Conservation (phyloP, 106 monocot species). For the Triglochin maritima region DNA sequence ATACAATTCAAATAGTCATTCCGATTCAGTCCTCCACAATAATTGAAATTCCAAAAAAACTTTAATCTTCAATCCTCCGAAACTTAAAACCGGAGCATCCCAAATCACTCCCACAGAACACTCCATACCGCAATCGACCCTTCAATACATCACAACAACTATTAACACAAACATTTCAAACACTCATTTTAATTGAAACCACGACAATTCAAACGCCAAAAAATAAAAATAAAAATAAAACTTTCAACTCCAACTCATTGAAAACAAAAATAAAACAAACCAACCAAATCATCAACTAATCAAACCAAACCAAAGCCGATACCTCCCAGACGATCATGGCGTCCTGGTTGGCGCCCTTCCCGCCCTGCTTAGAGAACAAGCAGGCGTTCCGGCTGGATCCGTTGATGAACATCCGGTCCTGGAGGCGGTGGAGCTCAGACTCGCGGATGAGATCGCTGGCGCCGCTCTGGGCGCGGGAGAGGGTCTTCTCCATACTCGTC, state of each 20-base stretch:
- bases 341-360: conserved; percentile 71
- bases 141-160: no score
- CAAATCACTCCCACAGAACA: no score
- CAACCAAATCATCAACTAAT: background rate
- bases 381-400: conserved; percentile 47
- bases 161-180: no score
- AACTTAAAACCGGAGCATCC: no score
- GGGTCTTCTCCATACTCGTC: background rate
- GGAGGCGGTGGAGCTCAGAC: conserved; percentile 38
- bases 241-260: background rate
- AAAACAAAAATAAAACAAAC: background rate
- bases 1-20: no score
- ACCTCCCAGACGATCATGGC: conserved; percentile 83
- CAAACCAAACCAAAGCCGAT: background rate
- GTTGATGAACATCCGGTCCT: conserved; percentile 43
- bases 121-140: no score
- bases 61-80: no score
- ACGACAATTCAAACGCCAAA: no score
- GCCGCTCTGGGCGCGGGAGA: conserved; percentile 1
- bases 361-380: conserved; percentile 63
- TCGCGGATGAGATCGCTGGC: conserved; percentile 13
- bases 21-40: no score
- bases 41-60: no score
- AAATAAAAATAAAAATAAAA: no score
- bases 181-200: no score